Conservation (phyloP, 2,329 filamentous ascomycete species). For the Diaporthe citriasiana region DNA sequence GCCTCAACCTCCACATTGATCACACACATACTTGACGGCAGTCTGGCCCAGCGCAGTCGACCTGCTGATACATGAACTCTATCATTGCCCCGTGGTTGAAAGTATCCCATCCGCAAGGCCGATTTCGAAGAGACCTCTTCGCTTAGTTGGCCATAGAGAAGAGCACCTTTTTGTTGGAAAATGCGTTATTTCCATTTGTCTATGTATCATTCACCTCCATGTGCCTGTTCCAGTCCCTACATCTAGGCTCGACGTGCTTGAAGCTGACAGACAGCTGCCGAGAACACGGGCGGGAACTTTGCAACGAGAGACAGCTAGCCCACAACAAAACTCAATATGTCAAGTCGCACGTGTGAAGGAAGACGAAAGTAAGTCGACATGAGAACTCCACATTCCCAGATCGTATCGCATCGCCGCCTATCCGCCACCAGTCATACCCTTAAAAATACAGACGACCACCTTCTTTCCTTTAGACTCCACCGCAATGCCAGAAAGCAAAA, state of each 20-base stretch:
- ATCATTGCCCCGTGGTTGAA: neutral
- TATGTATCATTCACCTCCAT: slow-evolving; percentile 2
- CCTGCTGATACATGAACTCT: neutral
- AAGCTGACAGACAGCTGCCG: neutral
- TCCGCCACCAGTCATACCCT: neutral
- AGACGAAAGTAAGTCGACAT: slow-evolving; percentile 12
- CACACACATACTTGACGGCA: neutral
- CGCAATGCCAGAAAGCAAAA: slow-evolving; percentile 25
- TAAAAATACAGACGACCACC: slow-evolving; percentile 15
- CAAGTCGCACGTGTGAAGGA: neutral
- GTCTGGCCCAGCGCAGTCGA: neutral
- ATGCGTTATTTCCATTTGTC: slow-evolving; percentile 15
- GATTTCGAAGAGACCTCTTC: neutral
- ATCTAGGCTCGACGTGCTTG: neutral
- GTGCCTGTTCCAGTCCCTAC: neutral
- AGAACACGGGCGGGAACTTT: neutral
- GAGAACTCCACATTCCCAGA: slow-evolving; percentile 27
- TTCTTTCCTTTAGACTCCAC: slow-evolving; percentile 22
- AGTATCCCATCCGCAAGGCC: neutral
- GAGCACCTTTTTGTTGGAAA: too few relatives aligned
- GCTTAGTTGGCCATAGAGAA: neutral
- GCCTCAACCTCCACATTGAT: neutral
- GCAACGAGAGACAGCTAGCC: neutral
- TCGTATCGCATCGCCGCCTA: neutral
- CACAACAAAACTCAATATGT: neutral